Conservation (phyloP, 352 stramenopile genomes). For the Phytophthora hibernalis region DNA sequence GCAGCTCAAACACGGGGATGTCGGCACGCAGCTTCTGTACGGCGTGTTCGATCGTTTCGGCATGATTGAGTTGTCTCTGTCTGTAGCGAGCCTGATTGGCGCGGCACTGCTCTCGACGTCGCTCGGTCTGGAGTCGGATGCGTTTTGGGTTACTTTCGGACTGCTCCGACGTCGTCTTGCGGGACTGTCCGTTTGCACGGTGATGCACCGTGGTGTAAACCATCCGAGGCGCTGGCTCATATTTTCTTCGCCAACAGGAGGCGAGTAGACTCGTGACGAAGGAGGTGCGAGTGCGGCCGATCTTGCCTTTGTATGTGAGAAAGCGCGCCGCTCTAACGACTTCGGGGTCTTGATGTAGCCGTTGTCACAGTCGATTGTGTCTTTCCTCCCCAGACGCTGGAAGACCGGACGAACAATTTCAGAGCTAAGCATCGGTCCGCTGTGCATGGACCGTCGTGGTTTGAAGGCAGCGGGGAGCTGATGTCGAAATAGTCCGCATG, state of each 20-base stretch:
- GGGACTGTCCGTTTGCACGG: no score
- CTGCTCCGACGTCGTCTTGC: no score
- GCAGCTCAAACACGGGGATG: constrained; percentile 35
- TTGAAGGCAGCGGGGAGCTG: not conserved
- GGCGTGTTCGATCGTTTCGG: constrained; percentile 20
- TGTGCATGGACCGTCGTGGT: not conserved
- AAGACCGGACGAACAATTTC: constrained; percentile 24
- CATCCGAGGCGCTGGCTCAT: no score
- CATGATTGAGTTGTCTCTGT: constrained; percentile 28
- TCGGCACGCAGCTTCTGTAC: constrained; percentile 27
- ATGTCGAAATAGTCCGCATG: constrained; percentile 6
- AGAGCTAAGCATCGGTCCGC: constrained; percentile 5
- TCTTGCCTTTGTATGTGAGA: no score
- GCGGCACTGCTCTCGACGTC: constrained; percentile 42
- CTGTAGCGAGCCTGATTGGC: constrained; percentile 46
- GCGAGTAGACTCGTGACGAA: no score
- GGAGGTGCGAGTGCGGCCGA: no score
- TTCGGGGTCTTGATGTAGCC: no score
- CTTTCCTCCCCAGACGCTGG: not conserved
- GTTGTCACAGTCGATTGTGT: not conserved
- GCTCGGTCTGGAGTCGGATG: constrained; percentile 33
- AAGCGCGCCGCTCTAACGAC: no score
- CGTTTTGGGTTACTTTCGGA: constrained; percentile 20
- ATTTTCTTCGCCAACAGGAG: no score
- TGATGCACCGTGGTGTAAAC: no score